Evolutionary conservation across 192 early-diverging fungal genomes (phyloP), one percentile per base, ranked within the genome.

Genomic region (Linnemannia exigua): DNA sequence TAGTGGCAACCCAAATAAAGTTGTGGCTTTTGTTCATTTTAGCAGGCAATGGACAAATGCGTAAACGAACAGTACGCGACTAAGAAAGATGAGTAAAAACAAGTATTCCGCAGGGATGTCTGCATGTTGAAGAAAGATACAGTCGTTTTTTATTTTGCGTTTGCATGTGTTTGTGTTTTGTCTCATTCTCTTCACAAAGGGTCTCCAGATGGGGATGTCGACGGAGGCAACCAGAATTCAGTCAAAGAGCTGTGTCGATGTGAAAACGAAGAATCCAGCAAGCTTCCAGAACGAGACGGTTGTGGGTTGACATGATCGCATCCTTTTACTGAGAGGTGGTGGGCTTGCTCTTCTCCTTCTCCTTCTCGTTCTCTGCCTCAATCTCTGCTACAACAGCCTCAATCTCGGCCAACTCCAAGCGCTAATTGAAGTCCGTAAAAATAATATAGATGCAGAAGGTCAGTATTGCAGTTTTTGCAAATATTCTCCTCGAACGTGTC

Each of bases 321-420:
- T 4, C 33, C 25, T n/a, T 46, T 50, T 75, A 86, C 74, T 86
- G 16, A 6, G 74, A 35, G 20, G 74, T 37, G 14, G 70, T 3
- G 16, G 84, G 75, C 84, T 86, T 85, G 72, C 67, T 68, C 84
- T 86, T 86, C 86, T 94, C 92, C 89, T 94, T 93, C 89, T 95
- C 95, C 89, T 92, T 95, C 81, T 96, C 95, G 46, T 94, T 93
- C 88, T 97, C 97, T 41, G 93, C 96, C 75, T 96, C 97, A 89
- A 97, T 98, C 87, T 99, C 97, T 71, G 82, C 89, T 76, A 96
- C 96, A 67, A 99, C 92, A 75, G 96, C 94, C 50, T 91, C 90
- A 52, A 93, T 85, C 52, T 93, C 92, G 68, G 97, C 89, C 70
- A 91, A 90, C 91, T 95, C 79, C 75, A 87, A 25, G 66, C 79